Conservation (phyloP, 805 yeast species). For the Metschnikowia orientalis region DNA sequence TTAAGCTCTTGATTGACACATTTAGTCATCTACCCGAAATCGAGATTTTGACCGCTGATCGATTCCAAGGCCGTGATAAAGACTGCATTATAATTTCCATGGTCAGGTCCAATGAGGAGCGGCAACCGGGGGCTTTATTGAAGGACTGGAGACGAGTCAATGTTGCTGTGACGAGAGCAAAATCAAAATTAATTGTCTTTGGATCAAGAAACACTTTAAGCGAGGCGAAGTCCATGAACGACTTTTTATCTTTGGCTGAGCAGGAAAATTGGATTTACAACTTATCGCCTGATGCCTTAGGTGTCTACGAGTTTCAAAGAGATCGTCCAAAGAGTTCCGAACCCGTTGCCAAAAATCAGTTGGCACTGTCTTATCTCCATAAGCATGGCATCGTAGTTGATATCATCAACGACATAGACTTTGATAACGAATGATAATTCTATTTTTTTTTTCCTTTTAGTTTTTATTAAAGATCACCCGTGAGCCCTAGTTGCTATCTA, state of each 20-base stretch:
- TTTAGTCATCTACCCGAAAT: slow-evolving; percentile 37
- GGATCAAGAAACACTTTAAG: slow-evolving; percentile 70
- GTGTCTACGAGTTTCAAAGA: slow-evolving; percentile 29
- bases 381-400: slow-evolving; percentile 25
- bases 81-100: slow-evolving; percentile 85
- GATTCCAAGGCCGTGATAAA: slow-evolving; percentile 94
- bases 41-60: slow-evolving; percentile 90
- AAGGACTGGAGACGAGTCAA: slow-evolving; percentile 89
- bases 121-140: slow-evolving; percentile 69
- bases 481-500: too few relatives aligned
- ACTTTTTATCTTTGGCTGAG: slow-evolving; percentile 57
- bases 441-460: too few relatives aligned
- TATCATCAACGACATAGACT: slow-evolving; percentile 29
- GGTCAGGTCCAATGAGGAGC: slow-evolving; percentile 71
- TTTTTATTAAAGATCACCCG: too few relatives aligned
- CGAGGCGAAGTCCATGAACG: slow-evolving; percentile 47
- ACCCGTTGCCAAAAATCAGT: neutral
- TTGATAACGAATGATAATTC: too few relatives aligned
- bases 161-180: slow-evolving; percentile 92
- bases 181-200: slow-evolving; percentile 72
- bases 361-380: too few relatives aligned
- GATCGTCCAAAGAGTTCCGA: slow-evolving; percentile 1
- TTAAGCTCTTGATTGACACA: slow-evolving; percentile 27
- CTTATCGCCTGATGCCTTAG: slow-evolving; percentile 43
- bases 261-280: slow-evolving; percentile 60